Base-by-base conservation (phyloP, 257 asterid genomes). In the Fraxinus quadrangulata region DNA sequence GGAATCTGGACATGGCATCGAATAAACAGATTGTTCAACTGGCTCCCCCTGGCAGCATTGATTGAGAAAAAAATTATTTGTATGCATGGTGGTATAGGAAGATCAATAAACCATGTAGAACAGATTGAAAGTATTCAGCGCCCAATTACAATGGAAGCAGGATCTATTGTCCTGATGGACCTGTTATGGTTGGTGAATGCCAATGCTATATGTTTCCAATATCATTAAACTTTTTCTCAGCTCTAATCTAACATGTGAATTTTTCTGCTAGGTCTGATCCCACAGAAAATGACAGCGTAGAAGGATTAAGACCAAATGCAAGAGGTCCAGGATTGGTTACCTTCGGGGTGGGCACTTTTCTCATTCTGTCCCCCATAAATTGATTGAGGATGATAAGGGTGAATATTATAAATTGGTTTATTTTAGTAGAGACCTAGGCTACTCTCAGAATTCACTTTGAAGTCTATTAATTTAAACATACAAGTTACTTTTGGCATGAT, bases 241-340 rank as follows among this genome's bases (percentile, higher is more conserved):
- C 67, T 82, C 8, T 40, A 61, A 49, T 51, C 74, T 69, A 85
- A 59, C 69, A 71, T 33, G 40, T 66, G 33, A 72, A 42, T 78
- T 76, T 76, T 17, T 80, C 73, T 88, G 89, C 78, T 79, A 96
- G 99, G 99, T 96, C 99, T 56, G 99, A 96, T 79, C 99, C 99
- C 77, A 96, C 99, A 47, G 99, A 96, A 81, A 96, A 96, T 85
- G 99, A 96, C 84, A 96, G 98, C 79, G 99, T 96, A 66, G 99
- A 96, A 90, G 99, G 99, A 68, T 71, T 96, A 79, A 92, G 97
- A 63, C 99, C 99, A 40, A 96, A 96, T 84, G 99, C 99, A 77
- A 96, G 99, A 90, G 99, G 99, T 71, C 99, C 99, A 70, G 99
- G 99, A 75, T 85, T 96, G 91, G 99, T 96, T 73, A 96, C 99